Evolutionary conservation across 2,329 filamentous ascomycete species (phyloP).

Genomic region (Gnomoniopsis smithogilvyi): DNA sequence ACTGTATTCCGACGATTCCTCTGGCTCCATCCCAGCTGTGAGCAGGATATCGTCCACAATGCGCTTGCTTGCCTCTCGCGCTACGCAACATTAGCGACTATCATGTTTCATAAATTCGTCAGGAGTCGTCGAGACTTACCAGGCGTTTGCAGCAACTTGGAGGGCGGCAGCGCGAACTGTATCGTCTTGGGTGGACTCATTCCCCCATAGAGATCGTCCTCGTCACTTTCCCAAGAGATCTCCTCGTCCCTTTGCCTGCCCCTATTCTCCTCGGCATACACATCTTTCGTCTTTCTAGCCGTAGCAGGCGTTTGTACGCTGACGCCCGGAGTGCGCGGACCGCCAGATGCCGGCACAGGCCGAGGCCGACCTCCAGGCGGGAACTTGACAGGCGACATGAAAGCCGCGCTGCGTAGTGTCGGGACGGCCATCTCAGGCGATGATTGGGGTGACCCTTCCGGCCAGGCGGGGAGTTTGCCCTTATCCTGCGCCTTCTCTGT

Average conservation of each 20-base stretch:
- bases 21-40: slow-evolving; percentile 65
- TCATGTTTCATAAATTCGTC: neutral
- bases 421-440: slow-evolving; percentile 79
- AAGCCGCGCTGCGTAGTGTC: slow-evolving; percentile 79
- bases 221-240: slow-evolving; percentile 73
- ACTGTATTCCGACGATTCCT: slow-evolving; percentile 57
- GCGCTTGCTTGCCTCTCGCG: slow-evolving; percentile 73
- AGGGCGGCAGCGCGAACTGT: slow-evolving; percentile 76
- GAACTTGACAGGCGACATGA: slow-evolving; percentile 66
- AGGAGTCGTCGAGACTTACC: slow-evolving; percentile 43
- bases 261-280: slow-evolving; percentile 35
- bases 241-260: slow-evolving; percentile 41
- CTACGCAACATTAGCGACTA: slow-evolving; percentile 34
- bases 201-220: slow-evolving; percentile 63
- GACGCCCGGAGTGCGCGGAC: slow-evolving; percentile 72
- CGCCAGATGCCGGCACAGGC: slow-evolving; percentile 34
- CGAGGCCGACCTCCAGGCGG: slow-evolving; percentile 24
- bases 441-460: slow-evolving; percentile 58
- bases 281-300: slow-evolving; percentile 46
- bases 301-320: slow-evolving; percentile 77
- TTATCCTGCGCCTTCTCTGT: slow-evolving; percentile 28
- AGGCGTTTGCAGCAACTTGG: slow-evolving; percentile 75
- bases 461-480: slow-evolving; percentile 40
- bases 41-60: slow-evolving; percentile 79
- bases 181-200: slow-evolving; percentile 94